Evolutionary conservation across 495 filamentous ascomycete species (phyloP).

Genomic region (Tuber borchii): DNA sequence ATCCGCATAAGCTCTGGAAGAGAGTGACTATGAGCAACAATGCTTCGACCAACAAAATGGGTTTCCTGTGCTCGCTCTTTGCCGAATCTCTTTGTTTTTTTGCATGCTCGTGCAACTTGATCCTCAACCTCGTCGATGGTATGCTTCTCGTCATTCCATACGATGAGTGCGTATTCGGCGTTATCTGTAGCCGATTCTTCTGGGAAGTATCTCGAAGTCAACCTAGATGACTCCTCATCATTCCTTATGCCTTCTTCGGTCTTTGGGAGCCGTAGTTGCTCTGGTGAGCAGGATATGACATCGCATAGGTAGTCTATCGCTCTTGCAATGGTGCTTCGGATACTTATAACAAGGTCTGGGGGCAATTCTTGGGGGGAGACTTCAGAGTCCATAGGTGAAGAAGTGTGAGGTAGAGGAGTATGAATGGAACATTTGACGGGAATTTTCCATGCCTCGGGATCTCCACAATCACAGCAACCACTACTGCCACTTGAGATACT

Average conservation of each 20-base stretch:
- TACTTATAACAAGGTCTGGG: slow-evolving; percentile 62
- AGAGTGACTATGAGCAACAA: slow-evolving; percentile 67
- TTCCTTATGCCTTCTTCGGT: slow-evolving; percentile 66
- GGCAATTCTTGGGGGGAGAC: slow-evolving; percentile 49
- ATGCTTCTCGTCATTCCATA: slow-evolving; percentile 99
- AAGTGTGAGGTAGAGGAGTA: slow-evolving; percentile 52
- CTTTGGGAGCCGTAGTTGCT: slow-evolving; percentile 82
- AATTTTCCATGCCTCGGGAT: slow-evolving; percentile 82
- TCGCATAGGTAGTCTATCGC: slow-evolving; percentile 91
- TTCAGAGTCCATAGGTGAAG: slow-evolving; percentile 50
- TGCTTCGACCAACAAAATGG: slow-evolving; percentile 75
- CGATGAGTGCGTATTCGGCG: slow-evolving; percentile 72
- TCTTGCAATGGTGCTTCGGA: slow-evolving; percentile 75
- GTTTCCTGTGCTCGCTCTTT: slow-evolving; percentile 74
- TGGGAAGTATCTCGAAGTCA: slow-evolving; percentile 66
- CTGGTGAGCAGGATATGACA: slow-evolving; percentile 93
- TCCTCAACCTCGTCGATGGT: slow-evolving; percentile 84
- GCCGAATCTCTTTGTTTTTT: slow-evolving; percentile 60
- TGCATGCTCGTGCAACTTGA: slow-evolving; percentile 86
- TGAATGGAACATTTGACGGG: slow-evolving; percentile 93
- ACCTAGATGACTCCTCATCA: slow-evolving; percentile 73
- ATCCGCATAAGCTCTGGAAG: slow-evolving; percentile 64
- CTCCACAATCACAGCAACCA: slow-evolving; percentile 95
- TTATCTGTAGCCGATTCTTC: slow-evolving; percentile 49
- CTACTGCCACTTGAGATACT: slow-evolving; percentile 79